Percentiles rank a stretch among this genome's conserved stretches.
These are phyloP conservation scores for Rhodotorula sp. DNA, from an alignment of 1,284 basidiomycete genomes.

Conservation along the genomic window DNA sequence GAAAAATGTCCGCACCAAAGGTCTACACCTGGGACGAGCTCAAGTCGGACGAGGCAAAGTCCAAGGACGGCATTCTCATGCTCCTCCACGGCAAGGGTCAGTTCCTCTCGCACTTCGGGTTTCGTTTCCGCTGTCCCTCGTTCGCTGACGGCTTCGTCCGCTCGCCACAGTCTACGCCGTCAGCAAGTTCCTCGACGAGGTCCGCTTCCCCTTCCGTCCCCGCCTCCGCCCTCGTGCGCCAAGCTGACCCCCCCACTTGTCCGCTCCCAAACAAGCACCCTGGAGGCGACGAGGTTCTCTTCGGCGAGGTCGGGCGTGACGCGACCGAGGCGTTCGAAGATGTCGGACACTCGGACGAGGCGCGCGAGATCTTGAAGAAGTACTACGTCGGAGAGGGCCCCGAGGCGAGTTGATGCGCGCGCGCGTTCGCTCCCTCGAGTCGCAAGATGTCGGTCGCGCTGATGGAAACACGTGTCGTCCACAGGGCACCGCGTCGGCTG, in stretches of 20 bases:
- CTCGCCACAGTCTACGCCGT: slow-evolving; percentile 79
- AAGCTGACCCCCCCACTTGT: neutral
- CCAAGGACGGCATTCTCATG: slow-evolving; percentile 71
- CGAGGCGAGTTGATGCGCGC: slow-evolving; percentile 47
- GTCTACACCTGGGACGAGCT: slow-evolving; percentile 36
- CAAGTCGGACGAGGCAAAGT: slow-evolving; percentile 31
- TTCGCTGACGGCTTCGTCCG: neutral
- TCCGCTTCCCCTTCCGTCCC: slow-evolving; percentile 50
- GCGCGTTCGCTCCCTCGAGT: too few relatives aligned
- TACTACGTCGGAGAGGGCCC: slow-evolving; percentile 56
- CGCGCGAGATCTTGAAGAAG: slow-evolving; percentile 75
- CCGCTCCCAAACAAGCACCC: slow-evolving; percentile 70
- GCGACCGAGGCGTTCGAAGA: slow-evolving; percentile 99
- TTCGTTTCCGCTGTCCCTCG: neutral
- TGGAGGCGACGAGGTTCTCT: slow-evolving; percentile 94
- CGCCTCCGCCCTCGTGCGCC: neutral
- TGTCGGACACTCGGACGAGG: slow-evolving; percentile 98
- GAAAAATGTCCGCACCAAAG: slow-evolving; percentile 14
- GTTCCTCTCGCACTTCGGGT: neutral
- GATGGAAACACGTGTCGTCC: too few relatives aligned
- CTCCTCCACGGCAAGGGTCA: slow-evolving; percentile 72
- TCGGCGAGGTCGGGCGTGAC: slow-evolving; percentile 91
- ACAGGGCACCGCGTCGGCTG: slow-evolving; percentile 13
- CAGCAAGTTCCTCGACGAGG: slow-evolving; percentile 94
- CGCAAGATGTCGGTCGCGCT: too few relatives aligned